phyloP scores from a whole-genome alignment of 306 rosid species.

The Vicia faba region DNA sequence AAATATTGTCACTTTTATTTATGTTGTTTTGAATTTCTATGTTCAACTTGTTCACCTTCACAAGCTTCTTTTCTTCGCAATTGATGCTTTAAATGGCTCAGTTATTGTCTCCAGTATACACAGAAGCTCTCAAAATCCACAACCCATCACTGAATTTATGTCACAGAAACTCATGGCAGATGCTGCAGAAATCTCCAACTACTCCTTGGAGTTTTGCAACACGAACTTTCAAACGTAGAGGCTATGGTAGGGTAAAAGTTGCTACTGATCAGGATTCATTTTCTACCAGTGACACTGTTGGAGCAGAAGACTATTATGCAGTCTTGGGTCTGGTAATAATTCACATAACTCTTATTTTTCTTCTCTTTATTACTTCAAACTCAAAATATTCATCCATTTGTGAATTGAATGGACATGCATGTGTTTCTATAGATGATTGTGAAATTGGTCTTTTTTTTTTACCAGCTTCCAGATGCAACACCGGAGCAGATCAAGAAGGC shows the following conservation, averaged over 20 bases:
- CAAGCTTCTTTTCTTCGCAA: no score
- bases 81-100: slow-evolving; percentile 58
- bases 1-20: background rate
- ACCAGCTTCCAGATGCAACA: slow-evolving; percentile 91
- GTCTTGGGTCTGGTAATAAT: slow-evolving; percentile 87
- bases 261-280: slow-evolving; percentile 53
- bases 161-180: slow-evolving; percentile 52
- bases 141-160: slow-evolving; percentile 48
- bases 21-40: background rate
- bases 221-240: slow-evolving; percentile 48
- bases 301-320: slow-evolving; percentile 89
- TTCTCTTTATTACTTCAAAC: background rate
- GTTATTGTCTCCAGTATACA: slow-evolving; percentile 62
- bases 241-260: slow-evolving; percentile 57
- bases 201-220: slow-evolving; percentile 40
- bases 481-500: slow-evolving; percentile 84
- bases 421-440: slow-evolving; percentile 22
- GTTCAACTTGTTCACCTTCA: background rate
- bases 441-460: slow-evolving; percentile 24
- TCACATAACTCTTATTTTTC: background rate
- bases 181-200: slow-evolving; percentile 36
- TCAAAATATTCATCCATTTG: background rate
- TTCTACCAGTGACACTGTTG: slow-evolving; percentile 51
- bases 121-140: slow-evolving; percentile 64
- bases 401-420: background rate